Percentiles rank a stretch among this genome's conserved stretches.
Conservation (phyloP, 257 asterid genomes). For the Ophiorrhiza pumila region DNA sequence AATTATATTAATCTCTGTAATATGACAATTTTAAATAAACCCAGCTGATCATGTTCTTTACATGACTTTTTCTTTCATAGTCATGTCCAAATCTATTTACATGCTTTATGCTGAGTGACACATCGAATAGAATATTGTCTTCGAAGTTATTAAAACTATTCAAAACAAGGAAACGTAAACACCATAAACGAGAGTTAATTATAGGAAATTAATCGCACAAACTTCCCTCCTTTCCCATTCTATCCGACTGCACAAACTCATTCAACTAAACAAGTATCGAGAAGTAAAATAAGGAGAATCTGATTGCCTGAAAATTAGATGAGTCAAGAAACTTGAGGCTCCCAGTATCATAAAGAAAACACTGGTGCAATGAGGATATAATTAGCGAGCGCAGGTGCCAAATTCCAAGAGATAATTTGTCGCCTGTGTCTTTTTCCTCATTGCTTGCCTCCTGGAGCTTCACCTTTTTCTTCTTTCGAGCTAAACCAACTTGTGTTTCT, state of each 20-base stretch:
- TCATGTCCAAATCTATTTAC: background rate
- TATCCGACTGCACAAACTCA: background rate
- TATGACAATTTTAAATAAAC: background rate
- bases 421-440: slow-evolving; percentile 35
- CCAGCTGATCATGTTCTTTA: background rate
- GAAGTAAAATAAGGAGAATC: background rate
- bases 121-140: background rate
- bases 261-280: background rate
- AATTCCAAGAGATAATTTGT: slow-evolving; percentile 37
- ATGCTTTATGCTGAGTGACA: background rate
- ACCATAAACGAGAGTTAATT: background rate
- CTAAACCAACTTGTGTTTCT: slow-evolving; percentile 24
- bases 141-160: background rate
- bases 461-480: slow-evolving; percentile 66
- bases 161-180: background rate
- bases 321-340: slow-evolving; percentile 62
- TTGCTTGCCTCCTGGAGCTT: slow-evolving; percentile 39
- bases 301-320: slow-evolving; percentile 70
- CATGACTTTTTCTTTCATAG: background rate
- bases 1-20: background rate
- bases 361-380: slow-evolving; percentile 64
- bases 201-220: background rate
- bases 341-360: slow-evolving; percentile 81
- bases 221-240: background rate
- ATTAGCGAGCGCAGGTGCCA: slow-evolving; percentile 84